These are phyloP conservation scores for Aspergillus pseudoviridinutans DNA, from an alignment of 2,329 filamentous ascomycete genomes.

Conservation along the genomic window DNA sequence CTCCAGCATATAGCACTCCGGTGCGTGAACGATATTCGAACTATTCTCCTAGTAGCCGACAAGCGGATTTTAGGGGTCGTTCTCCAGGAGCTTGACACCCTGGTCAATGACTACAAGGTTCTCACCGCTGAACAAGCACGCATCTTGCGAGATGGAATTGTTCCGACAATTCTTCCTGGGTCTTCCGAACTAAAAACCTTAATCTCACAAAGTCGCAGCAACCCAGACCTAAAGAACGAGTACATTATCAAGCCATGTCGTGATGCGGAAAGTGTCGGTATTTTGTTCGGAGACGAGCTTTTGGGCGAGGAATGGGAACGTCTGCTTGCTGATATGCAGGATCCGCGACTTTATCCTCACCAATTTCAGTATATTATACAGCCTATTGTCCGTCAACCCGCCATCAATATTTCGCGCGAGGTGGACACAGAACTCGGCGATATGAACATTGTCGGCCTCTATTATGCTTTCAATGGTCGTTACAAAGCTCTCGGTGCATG, in stretches of 20 bases:
- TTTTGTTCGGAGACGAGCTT: conserved; percentile 17
- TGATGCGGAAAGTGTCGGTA: conserved; percentile 11
- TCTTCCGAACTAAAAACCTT: conserved; percentile 18
- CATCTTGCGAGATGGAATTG: conserved; percentile 17
- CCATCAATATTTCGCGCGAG: too few species aligned
- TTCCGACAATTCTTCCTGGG: conserved; percentile 22
- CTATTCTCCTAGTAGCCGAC: conserved; percentile 26
- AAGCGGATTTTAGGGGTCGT: conserved; percentile 31
- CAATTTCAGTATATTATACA: too few species aligned
- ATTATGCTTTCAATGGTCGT: too few species aligned
- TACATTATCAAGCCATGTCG: conserved; percentile 23
- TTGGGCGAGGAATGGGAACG: too few species aligned
- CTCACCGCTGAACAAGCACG: conserved; percentile 16
- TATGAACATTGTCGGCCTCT: too few species aligned
- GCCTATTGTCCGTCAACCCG: too few species aligned
- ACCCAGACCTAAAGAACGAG: conserved; percentile 12
- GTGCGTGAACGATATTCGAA: conserved; percentile 30
- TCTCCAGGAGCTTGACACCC: conserved; percentile 17
- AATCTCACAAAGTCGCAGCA: conserved; percentile 1
- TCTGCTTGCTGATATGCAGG: too few species aligned
- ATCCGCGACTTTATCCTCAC: too few species aligned
- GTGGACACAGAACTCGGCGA: too few species aligned
- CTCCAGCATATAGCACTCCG: conserved; percentile 19
- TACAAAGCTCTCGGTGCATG: too few species aligned
- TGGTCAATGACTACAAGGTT: conserved; percentile 16